phyloP scores from a whole-genome alignment of 139 green algal species.

The Edaphochlamys debaryana region DNA sequence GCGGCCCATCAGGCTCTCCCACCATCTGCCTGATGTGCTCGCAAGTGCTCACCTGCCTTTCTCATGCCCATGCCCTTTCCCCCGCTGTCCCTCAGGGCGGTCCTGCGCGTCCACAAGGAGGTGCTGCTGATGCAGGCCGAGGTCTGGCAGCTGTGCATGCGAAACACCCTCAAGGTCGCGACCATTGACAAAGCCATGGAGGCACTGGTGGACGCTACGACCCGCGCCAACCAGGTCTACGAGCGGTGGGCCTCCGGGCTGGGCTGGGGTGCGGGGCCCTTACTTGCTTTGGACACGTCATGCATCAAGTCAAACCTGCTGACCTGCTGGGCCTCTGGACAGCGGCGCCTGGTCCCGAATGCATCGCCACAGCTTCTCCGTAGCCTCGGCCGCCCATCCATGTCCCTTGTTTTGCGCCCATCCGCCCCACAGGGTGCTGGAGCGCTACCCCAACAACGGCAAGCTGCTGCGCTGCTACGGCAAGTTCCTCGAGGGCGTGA shows the following conservation, averaged over 20 bases:
- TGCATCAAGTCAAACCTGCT: too few species aligned
- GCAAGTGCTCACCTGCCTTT: too few species aligned
- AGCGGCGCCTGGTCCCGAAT: too few species aligned
- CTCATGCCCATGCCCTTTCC: not conserved
- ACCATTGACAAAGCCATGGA: conserved; percentile 1
- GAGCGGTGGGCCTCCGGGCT: not conserved
- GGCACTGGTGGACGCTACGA: not conserved
- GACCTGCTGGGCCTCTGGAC: not conserved
- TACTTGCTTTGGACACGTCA: not conserved
- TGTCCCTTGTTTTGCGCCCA: too few species aligned
- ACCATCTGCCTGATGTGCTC: too few species aligned
- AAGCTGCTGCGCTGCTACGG: conserved; percentile 48
- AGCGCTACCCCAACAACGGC: conserved; percentile 49
- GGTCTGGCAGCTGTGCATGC: conserved; percentile 28
- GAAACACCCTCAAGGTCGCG: not conserved
- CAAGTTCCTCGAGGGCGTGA: conserved; percentile 53
- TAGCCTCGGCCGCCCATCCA: too few species aligned
- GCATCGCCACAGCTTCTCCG: too few species aligned
- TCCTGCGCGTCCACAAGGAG: conserved; percentile 41
- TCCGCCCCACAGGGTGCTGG: conserved; percentile 9
- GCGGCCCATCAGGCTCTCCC: too few species aligned
- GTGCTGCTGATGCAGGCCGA: conserved; percentile 33
- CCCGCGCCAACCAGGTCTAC: conserved; percentile 19
- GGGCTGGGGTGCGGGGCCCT: not conserved
- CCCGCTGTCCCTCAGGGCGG: not conserved